Evolutionary conservation across 805 yeast species (phyloP).

Genomic region (Dipodascus geniculatus): DNA sequence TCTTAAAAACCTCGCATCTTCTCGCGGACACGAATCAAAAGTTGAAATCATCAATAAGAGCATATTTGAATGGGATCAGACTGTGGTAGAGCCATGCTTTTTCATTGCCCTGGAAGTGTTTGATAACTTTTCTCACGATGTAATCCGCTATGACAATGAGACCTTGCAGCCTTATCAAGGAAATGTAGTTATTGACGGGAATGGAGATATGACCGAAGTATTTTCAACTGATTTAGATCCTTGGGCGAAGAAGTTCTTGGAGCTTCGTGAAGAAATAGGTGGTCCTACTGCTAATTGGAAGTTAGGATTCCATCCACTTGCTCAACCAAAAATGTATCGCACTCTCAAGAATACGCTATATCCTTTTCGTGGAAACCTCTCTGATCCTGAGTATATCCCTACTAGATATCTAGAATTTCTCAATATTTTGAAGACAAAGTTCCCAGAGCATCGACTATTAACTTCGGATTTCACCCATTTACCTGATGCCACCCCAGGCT

Average conservation of each 20-base stretch:
- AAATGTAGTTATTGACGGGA: conserved; percentile 56
- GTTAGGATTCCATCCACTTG: conserved; percentile 47
- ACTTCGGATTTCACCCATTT: conserved; percentile 55
- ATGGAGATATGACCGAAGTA: conserved; percentile 67
- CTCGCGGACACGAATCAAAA: conserved; percentile 39
- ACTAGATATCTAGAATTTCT: conserved; percentile 58
- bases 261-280: conserved; percentile 33
- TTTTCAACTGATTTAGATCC: conserved; percentile 50
- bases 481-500: conserved; percentile 35
- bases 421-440: conserved; percentile 45
- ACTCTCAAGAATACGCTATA: conserved; percentile 37
- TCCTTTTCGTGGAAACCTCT: conserved; percentile 56
- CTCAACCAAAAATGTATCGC: conserved; percentile 35
- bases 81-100: conserved; percentile 55
- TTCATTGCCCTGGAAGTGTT: conserved; percentile 74
- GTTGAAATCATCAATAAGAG: conserved; percentile 62
- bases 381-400: conserved; percentile 75
- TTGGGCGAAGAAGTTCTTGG: conserved; percentile 43
- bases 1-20: conserved; percentile 24
- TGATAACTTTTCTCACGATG: conserved; percentile 77
- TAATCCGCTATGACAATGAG: conserved; percentile 57
- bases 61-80: conserved; percentile 58
- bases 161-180: conserved; percentile 67
- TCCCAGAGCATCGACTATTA: conserved; percentile 67
- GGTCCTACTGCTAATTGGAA: conserved; percentile 19